Conservation (phyloP, 2,329 filamentous ascomycete genomes). For the Xylaria sp. region DNA sequence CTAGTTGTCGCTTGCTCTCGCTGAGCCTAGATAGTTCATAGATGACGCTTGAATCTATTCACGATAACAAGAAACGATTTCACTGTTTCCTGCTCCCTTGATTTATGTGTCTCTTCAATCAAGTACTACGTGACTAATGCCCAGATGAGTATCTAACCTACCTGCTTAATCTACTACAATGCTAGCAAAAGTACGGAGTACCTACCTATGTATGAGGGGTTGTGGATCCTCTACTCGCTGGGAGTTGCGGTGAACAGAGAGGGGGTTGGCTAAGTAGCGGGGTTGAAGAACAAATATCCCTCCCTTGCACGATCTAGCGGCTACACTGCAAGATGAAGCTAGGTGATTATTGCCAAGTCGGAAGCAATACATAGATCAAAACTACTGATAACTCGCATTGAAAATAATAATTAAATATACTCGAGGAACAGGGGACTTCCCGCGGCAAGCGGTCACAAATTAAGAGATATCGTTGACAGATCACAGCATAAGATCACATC, state of each 20-base stretch:
- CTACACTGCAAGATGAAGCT: background rate
- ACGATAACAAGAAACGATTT: slow-evolving; percentile 19
- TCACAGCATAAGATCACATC: slow-evolving; percentile 4
- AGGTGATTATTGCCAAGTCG: background rate
- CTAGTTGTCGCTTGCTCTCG: slow-evolving; percentile 23
- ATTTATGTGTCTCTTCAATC: background rate
- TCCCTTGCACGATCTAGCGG: background rate
- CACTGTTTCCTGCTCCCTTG: background rate
- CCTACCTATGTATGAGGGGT: background rate
- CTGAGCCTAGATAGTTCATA: slow-evolving; percentile 30
- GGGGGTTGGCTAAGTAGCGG: background rate
- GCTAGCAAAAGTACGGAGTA: background rate
- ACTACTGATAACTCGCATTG: background rate
- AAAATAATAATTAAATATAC: too few relatives aligned
- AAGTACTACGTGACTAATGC: background rate
- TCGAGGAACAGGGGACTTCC: background rate
- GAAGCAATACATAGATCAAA: background rate
- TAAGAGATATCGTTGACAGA: background rate
- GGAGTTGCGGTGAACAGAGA: slow-evolving; percentile 5
- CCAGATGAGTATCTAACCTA: background rate
- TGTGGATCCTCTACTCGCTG: background rate
- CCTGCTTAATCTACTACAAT: background rate
- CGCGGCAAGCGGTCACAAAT: background rate
- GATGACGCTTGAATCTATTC: slow-evolving; percentile 41
- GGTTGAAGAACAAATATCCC: background rate